A percentile compares a stretch with the other conserved stretches of the same genome.
These are phyloP conservation scores for Diplodia sapinea DNA, from an alignment of 2,329 filamentous ascomycete species.

Conservation along the genomic window DNA sequence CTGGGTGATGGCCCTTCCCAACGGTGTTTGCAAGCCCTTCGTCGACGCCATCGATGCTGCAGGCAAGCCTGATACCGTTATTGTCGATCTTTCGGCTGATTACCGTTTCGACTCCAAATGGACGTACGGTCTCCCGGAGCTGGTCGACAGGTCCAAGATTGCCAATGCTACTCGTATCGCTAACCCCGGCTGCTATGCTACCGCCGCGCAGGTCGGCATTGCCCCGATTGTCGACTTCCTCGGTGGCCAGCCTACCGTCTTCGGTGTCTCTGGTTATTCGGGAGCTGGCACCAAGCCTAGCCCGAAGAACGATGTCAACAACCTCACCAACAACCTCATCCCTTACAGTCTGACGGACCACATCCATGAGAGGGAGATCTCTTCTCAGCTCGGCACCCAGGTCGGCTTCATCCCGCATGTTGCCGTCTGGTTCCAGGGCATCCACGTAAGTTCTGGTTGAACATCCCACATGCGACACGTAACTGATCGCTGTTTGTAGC, in stretches of 20 bases:
- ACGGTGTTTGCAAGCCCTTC: slow-evolving; percentile 91
- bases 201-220: slow-evolving; percentile 87
- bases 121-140: slow-evolving; percentile 90
- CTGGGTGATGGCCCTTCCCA: slow-evolving; percentile 97
- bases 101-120: slow-evolving; percentile 85
- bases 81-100: slow-evolving; percentile 95
- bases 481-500: slow-evolving; percentile 49
- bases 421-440: slow-evolving; percentile 96
- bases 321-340: slow-evolving; percentile 85
- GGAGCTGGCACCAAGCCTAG: slow-evolving; percentile 94
- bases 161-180: slow-evolving; percentile 80
- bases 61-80: slow-evolving; percentile 69
- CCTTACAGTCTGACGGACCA: slow-evolving; percentile 92
- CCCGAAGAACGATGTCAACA: slow-evolving; percentile 87
- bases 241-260: slow-evolving; percentile 78
- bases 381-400: slow-evolving; percentile 71
- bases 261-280: slow-evolving; percentile 92
- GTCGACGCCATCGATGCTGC: slow-evolving; percentile 84
- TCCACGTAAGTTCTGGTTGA: slow-evolving; percentile 61
- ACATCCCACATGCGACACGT: background rate
- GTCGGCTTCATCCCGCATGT: slow-evolving; percentile 93
- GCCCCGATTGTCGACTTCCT: slow-evolving; percentile 80
- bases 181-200: slow-evolving; percentile 96
- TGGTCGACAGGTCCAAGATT: slow-evolving; percentile 77
- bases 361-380: slow-evolving; percentile 93